Base-by-base conservation (phyloP, 2,329 filamentous ascomycete genomes). In the Aspergillus proliferans region DNA sequence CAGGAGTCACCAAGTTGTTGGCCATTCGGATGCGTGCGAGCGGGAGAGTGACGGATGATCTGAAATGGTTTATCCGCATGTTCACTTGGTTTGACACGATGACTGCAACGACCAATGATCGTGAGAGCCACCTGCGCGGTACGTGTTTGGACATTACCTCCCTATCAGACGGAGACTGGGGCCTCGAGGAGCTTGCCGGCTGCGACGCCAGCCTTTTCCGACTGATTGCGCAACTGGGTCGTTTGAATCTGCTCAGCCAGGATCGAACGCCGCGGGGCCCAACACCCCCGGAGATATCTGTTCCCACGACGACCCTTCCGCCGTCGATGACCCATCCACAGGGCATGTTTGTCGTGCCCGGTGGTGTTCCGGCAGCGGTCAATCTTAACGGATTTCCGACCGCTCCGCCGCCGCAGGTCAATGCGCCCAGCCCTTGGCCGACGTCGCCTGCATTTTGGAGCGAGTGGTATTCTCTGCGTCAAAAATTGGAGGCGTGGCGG, bases 1-100 rank as follows among this genome's bases (percentile, higher is more conserved):
- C 89, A 1, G 91, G 92, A 0, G 90, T 96, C 36, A 91, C 90
- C 71, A 94, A 94, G 74, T 83, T 97, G 28, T 79, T 96, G 9
- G 81, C 84, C 3, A 81, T 95, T 72, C 81, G 90, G 51, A 81
- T 86, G 55, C 75, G 81, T 64, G 70, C 78, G 65, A 61, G 83
- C 61, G 68, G 81, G 42, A 76, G 76, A 10, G 74, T 83, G 45
- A 87, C 90, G 52, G 86, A 88, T 50, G 82, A 84, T 26, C 61
- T 71, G 18, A 73, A 71, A 10, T 96, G 91, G 91, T 92, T 95
- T 74, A 88, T 94, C 61, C 84, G 88, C 39, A 83, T 95, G 58
- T 96, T 96, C 63, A 93, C 88, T 30, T 95, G 92, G 78, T 94
- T 95, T 64, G 92, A 96, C 67, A 88, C 91, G 48, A 88, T 96